Conservation (phyloP, 2,329 filamentous ascomycete species). For the Sordariomycetes sp. region DNA sequence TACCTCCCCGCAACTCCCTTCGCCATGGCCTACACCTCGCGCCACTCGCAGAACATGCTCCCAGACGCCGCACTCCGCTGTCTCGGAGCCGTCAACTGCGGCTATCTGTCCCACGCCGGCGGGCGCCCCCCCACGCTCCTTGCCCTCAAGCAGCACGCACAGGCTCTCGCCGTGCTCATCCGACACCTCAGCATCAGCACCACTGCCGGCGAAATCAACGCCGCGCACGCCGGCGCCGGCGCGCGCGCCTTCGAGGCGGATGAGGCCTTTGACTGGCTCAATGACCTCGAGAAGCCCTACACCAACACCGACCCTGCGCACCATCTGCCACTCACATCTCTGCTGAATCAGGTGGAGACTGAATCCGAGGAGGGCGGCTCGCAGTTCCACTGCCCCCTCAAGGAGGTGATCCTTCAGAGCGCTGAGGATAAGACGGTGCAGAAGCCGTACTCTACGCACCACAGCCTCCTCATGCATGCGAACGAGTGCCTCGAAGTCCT, state of each 20-base stretch:
- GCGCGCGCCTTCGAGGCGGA: conserved; percentile 20
- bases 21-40: conserved; percentile 14
- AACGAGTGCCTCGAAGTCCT: conserved; percentile 46
- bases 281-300: conserved; percentile 34
- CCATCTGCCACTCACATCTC: conserved; percentile 28
- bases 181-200: conserved; percentile 27
- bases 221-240: conserved; percentile 6
- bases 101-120: conserved; percentile 36
- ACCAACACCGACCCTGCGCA: conserved; percentile 31
- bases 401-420: conserved; percentile 10
- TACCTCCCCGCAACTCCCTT: conserved; percentile 13
- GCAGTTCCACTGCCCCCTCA: conserved; percentile 31
- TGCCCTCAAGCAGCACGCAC: conserved; percentile 45
- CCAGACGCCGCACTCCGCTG: conserved; percentile 10
- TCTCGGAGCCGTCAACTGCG: conserved; percentile 37
- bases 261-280: conserved; percentile 45
- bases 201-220: conserved; percentile 14
- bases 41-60: conserved; percentile 11
- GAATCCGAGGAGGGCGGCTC: conserved; percentile 27
- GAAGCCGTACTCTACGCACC: conserved; percentile 22
- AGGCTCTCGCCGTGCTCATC: conserved; percentile 41
- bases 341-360: conserved; percentile 29
- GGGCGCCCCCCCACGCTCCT: conserved; percentile 38
- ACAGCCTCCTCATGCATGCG: conserved; percentile 39
- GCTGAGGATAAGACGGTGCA: not conserved